Conservation (phyloP, 495 filamentous ascomycete species). For the Aspergillus taichungensis region DNA sequence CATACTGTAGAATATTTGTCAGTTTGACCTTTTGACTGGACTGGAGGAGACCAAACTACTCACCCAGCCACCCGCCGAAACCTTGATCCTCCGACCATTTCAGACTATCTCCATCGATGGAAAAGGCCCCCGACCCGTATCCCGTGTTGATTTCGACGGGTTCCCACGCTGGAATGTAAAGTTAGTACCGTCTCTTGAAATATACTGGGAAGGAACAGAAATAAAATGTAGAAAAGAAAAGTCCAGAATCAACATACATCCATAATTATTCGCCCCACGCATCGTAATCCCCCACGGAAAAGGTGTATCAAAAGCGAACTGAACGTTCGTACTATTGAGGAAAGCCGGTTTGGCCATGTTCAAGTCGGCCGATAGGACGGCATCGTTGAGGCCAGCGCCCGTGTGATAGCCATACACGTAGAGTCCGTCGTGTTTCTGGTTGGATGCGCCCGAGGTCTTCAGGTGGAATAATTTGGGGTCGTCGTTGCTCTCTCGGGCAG, state of each 20-base stretch:
- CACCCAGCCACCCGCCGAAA: constrained; percentile 48
- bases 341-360: constrained; percentile 23
- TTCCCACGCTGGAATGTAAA: constrained; percentile 32
- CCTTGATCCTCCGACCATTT: constrained; percentile 26
- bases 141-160: constrained; percentile 35
- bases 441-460: constrained; percentile 28
- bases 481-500: constrained; percentile 5
- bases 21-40: constrained; percentile 2
- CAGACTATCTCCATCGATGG: constrained; percentile 26
- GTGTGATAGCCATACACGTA: constrained; percentile 42
- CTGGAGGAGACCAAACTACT: constrained; percentile 11
- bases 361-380: constrained; percentile 23
- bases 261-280: constrained; percentile 21
- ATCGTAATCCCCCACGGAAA: constrained; percentile 33
- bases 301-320: constrained; percentile 24
- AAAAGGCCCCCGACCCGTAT: constrained; percentile 28
- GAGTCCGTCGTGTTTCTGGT: constrained; percentile 30
- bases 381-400: constrained; percentile 38
- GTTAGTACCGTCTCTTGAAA: not conserved
- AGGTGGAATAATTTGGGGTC: constrained; percentile 30
- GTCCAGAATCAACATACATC: constrained; percentile 12
- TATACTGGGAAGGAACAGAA: not conserved
- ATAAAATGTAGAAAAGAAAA: not conserved
- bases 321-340: constrained; percentile 34
- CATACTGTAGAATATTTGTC: constrained; percentile 29